phyloP scores from a whole-genome alignment of 805 yeast species.

The Zygotorulaspora danielsina region DNA sequence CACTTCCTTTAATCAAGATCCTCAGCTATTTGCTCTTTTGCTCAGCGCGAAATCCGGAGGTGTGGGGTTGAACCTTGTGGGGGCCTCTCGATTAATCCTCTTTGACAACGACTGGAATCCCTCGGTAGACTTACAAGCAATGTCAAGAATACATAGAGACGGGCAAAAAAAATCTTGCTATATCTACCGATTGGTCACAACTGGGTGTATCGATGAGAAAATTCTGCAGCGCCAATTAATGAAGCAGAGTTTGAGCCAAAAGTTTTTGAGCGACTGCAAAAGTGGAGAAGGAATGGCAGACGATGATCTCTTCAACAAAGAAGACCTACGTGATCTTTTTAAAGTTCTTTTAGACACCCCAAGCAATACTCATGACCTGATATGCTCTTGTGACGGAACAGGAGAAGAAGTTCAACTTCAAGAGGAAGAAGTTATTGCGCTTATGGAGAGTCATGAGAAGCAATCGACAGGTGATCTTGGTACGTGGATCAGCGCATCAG shows the following conservation, averaged over 20 bases:
- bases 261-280: constrained; percentile 46
- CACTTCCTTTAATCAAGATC: constrained; percentile 55
- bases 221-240: constrained; percentile 87
- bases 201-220: constrained; percentile 92
- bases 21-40: constrained; percentile 57
- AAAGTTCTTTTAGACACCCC: constrained; percentile 46
- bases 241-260: constrained; percentile 73
- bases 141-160: constrained; percentile 93
- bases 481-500: constrained; percentile 58
- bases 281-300: constrained; percentile 35
- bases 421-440: constrained; percentile 7
- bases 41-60: constrained; percentile 93
- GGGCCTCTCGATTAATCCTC: constrained; percentile 79
- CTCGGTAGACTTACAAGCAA: constrained; percentile 83
- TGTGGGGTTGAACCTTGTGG: constrained; percentile 81
- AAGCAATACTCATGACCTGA: constrained; percentile 74
- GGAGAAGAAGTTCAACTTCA: constrained; percentile 38
- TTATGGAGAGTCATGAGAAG: background rate
- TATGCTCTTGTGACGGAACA: constrained; percentile 58
- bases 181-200: constrained; percentile 76
- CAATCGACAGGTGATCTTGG: constrained; percentile 4
- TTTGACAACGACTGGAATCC: constrained; percentile 99
- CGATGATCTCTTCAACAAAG: constrained; percentile 62
- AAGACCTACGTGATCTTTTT: constrained; percentile 73
- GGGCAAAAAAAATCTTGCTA: constrained; percentile 79